Conservation (phyloP, 73 alveolate genomes). For the Loxodes magnus region DNA sequence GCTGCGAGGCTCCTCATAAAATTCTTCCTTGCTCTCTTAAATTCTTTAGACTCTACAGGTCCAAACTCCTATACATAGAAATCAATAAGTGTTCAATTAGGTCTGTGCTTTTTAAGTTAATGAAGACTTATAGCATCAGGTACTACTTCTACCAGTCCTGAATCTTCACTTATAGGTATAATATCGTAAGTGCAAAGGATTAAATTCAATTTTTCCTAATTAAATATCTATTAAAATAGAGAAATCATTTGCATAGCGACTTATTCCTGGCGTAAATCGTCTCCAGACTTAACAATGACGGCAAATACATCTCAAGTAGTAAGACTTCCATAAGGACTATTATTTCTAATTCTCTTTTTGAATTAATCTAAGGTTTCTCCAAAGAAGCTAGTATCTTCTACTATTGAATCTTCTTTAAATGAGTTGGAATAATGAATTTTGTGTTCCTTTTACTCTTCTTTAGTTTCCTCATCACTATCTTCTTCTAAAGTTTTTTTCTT, state of each 20-base stretch:
- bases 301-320: slow-evolving; percentile 57
- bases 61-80: slow-evolving; percentile 29
- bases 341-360: slow-evolving; percentile 60
- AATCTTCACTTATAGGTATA: slow-evolving; percentile 66
- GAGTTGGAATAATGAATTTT: not conserved
- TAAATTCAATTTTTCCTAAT: slow-evolving; percentile 23
- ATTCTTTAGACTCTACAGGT: slow-evolving; percentile 17
- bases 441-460: not conserved
- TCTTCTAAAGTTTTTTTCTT: slow-evolving; percentile 3
- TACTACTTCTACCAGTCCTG: slow-evolving; percentile 73
- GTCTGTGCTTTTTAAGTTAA: slow-evolving; percentile 55
- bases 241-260: slow-evolving; percentile 78
- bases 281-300: slow-evolving; percentile 67
- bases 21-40: slow-evolving; percentile 84
- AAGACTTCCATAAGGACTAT: slow-evolving; percentile 67
- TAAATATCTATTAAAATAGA: slow-evolving; percentile 53
- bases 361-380: slow-evolving; percentile 48
- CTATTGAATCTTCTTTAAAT: not conserved
- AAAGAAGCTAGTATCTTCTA: slow-evolving; percentile 18
- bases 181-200: slow-evolving; percentile 79
- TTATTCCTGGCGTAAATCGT: slow-evolving; percentile 81
- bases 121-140: slow-evolving; percentile 72
- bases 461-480: slow-evolving; percentile 13
- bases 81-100: slow-evolving; percentile 28
- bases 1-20: slow-evolving; percentile 94